Percentiles rank a stretch among this genome's conserved stretches.
phyloP scores from a whole-genome alignment of 2,329 filamentous ascomycete species.

The Hymenoscyphus repandus region DNA sequence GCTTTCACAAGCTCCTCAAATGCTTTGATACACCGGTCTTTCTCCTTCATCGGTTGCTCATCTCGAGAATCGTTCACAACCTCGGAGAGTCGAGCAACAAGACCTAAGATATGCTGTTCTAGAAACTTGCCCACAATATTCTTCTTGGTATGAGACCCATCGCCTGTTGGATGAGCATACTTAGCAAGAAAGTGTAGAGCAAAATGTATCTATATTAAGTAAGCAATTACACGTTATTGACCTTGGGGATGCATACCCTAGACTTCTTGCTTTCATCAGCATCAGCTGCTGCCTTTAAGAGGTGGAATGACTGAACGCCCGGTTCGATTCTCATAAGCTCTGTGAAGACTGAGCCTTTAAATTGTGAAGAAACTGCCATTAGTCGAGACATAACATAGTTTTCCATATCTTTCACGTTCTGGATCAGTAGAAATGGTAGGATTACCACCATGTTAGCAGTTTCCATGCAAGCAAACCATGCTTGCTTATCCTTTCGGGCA shows the following conservation, averaged over 20 bases:
- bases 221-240: not conserved
- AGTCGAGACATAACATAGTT: conserved; percentile 64
- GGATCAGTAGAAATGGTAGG: conserved; percentile 53
- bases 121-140: conserved; percentile 70
- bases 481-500: conserved; percentile 65
- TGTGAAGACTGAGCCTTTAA: conserved; percentile 60
- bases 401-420: conserved; percentile 54
- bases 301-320: conserved; percentile 69
- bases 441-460: conserved; percentile 52
- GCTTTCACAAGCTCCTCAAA: conserved; percentile 84
- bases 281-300: conserved; percentile 75
- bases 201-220: conserved; percentile 25
- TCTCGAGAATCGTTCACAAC: conserved; percentile 63
- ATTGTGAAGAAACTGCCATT: conserved; percentile 62
- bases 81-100: conserved; percentile 78
- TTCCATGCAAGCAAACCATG: conserved; percentile 51
- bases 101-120: conserved; percentile 75
- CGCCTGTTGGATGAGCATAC: conserved; percentile 12
- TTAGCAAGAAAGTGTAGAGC: conserved; percentile 38
- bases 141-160: conserved; percentile 37
- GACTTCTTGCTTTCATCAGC: conserved; percentile 50
- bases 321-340: conserved; percentile 71
- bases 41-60: conserved; percentile 58
- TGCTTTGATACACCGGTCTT: conserved; percentile 70
- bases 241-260: conserved; percentile 43